These are phyloP conservation scores for Tolypocladium amazonense DNA, from an alignment of 2,329 filamentous ascomycete species.

Conservation along the genomic window DNA sequence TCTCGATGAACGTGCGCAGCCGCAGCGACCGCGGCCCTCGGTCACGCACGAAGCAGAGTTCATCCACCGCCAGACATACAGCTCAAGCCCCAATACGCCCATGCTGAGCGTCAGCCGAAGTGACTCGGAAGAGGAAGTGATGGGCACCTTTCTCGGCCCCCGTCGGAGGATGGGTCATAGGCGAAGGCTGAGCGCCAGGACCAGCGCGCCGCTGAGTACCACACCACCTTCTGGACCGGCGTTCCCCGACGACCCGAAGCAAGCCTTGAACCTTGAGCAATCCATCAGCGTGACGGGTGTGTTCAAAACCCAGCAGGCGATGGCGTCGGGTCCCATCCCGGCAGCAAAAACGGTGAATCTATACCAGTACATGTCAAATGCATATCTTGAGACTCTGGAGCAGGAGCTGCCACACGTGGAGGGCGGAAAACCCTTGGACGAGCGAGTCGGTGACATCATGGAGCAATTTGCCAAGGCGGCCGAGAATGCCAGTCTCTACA, in stretches of 20 bases:
- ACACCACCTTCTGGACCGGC: slow-evolving; percentile 37
- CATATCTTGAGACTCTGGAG: slow-evolving; percentile 46
- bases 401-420: slow-evolving; percentile 32
- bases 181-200: slow-evolving; percentile 32
- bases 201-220: slow-evolving; percentile 36
- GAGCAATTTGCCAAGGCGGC: slow-evolving; percentile 48
- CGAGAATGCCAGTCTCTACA: slow-evolving; percentile 44
- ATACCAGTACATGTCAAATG: slow-evolving; percentile 45
- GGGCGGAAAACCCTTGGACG: slow-evolving; percentile 26
- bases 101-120: slow-evolving; percentile 47
- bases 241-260: slow-evolving; percentile 21
- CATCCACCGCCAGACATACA: slow-evolving; percentile 29
- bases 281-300: slow-evolving; percentile 45
- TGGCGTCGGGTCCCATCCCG: slow-evolving; percentile 50
- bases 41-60: slow-evolving; percentile 22
- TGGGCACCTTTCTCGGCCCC: slow-evolving; percentile 48
- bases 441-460: slow-evolving; percentile 39
- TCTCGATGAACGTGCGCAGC: slow-evolving; percentile 44
- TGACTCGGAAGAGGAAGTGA: slow-evolving; percentile 55
- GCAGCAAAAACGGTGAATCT: slow-evolving; percentile 36
- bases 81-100: slow-evolving; percentile 37
- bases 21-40: slow-evolving; percentile 29
- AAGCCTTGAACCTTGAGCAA: slow-evolving; percentile 43
- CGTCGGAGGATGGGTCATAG: slow-evolving; percentile 27
- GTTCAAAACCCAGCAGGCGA: slow-evolving; percentile 50